Evolutionary conservation across 768 basidiomycete species (phyloP).

Genomic region (Suillus paluster): DNA sequence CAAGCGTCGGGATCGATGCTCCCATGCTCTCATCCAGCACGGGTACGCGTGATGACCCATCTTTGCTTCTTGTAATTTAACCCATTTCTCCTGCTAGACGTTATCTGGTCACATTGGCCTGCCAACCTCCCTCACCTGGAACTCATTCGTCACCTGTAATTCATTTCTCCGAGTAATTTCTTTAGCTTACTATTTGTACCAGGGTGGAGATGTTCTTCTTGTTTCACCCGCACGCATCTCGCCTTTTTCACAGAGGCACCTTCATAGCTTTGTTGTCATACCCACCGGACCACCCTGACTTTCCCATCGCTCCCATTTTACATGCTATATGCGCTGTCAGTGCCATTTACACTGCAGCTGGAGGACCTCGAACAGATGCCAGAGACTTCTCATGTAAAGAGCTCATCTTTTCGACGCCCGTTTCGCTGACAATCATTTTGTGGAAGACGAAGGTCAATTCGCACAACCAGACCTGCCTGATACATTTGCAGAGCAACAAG

Average conservation of each 20-base stretch:
- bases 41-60: background rate
- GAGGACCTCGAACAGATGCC: constrained; percentile 14
- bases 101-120: constrained; percentile 54
- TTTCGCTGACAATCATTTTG: constrained; percentile 1
- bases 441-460: constrained; percentile 2
- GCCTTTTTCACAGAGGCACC: constrained; percentile 67
- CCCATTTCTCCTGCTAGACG: constrained; percentile 6
- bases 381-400: constrained; percentile 40
- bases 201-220: constrained; percentile 83
- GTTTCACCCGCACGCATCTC: constrained; percentile 73
- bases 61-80: background rate
- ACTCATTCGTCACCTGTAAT: constrained; percentile 68
- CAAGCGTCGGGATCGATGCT: background rate
- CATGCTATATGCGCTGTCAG: constrained; percentile 89
- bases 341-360: constrained; percentile 74
- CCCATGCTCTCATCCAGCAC: background rate
- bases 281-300: constrained; percentile 70
- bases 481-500: constrained; percentile 71
- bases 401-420: background rate
- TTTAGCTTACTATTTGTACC: constrained; percentile 4
- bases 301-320: constrained; percentile 70
- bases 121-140: constrained; percentile 62
- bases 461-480: constrained; percentile 32
- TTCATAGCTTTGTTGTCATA: constrained; percentile 69
- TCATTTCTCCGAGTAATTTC: constrained; percentile 9